phyloP scores from a whole-genome alignment of 257 asterid species.

The Solanum clarkiae region DNA sequence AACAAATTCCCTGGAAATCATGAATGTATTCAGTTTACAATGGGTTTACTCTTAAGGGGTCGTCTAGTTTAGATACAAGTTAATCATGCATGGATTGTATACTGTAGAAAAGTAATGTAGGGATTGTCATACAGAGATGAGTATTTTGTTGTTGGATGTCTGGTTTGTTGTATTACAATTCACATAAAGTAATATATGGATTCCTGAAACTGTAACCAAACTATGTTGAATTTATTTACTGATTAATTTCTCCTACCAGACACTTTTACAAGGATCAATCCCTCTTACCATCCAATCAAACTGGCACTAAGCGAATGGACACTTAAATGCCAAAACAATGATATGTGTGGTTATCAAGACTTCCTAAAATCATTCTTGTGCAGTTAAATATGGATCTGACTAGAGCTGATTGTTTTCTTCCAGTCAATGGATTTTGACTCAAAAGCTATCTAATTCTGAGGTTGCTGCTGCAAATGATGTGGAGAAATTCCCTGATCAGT shows the following conservation, averaged over 20 bases:
- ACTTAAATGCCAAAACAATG: not conserved
- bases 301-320: not conserved
- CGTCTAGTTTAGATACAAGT: not conserved
- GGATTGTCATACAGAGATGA: not conserved
- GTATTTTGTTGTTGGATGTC: too few relatives aligned
- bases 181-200: too few relatives aligned
- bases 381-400: slow-evolving; percentile 2
- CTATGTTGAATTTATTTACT: not conserved
- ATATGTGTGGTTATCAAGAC: not conserved
- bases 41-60: not conserved
- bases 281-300: not conserved
- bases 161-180: too few relatives aligned
- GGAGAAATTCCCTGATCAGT: slow-evolving; percentile 51
- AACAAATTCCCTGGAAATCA: not conserved
- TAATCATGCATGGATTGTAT: not conserved
- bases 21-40: not conserved
- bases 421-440: slow-evolving; percentile 66
- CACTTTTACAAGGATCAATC: not conserved
- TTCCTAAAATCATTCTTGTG: not conserved
- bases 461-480: slow-evolving; percentile 16
- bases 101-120: not conserved
- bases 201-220: not conserved
- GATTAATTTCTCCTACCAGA: not conserved
- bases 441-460: slow-evolving; percentile 30
- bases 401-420: not conserved